A percentile compares a stretch with the other conserved stretches of the same genome.
phyloP scores from a whole-genome alignment of 1,284 basidiomycete genomes.

The Trichosporon ovoides region DNA sequence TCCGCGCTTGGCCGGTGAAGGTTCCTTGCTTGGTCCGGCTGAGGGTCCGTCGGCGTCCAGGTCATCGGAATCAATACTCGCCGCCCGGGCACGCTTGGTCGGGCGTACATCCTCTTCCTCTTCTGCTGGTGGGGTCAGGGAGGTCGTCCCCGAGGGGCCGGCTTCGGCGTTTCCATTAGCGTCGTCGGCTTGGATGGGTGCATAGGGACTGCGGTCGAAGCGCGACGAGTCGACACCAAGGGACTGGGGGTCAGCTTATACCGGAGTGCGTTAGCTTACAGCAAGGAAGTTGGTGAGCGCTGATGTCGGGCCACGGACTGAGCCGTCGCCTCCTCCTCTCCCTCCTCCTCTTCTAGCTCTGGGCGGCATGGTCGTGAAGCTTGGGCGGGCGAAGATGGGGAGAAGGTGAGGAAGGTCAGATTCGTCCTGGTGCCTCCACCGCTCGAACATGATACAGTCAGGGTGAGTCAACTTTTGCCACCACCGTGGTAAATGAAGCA shows the following conservation, averaged over 20 bases:
- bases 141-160: background rate
- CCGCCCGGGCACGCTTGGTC: slow-evolving; percentile 38
- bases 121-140: background rate
- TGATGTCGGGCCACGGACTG: slow-evolving; percentile 78
- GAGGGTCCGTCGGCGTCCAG: slow-evolving; percentile 52
- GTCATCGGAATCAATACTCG: slow-evolving; percentile 59
- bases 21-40: background rate
- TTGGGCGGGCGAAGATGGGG: too few relatives aligned
- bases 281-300: slow-evolving; percentile 87
- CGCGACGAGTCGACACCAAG: slow-evolving; percentile 43
- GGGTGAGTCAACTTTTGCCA: slow-evolving; percentile 6
- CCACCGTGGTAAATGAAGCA: slow-evolving; percentile 2
- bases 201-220: slow-evolving; percentile 6
- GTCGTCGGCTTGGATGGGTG: background rate
- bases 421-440: background rate
- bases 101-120: slow-evolving; percentile 7
- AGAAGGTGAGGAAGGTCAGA: background rate
- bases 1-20: slow-evolving; percentile 5
- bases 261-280: slow-evolving; percentile 52
- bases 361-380: slow-evolving; percentile 10
- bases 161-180: slow-evolving; percentile 10
- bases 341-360: background rate
- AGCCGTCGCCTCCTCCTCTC: slow-evolving; percentile 15
- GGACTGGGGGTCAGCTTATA: slow-evolving; percentile 27
- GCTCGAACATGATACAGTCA: background rate